Base-by-base conservation (phyloP, 2,329 filamentous ascomycete genomes). In the Trematosphaeria pertusa region DNA sequence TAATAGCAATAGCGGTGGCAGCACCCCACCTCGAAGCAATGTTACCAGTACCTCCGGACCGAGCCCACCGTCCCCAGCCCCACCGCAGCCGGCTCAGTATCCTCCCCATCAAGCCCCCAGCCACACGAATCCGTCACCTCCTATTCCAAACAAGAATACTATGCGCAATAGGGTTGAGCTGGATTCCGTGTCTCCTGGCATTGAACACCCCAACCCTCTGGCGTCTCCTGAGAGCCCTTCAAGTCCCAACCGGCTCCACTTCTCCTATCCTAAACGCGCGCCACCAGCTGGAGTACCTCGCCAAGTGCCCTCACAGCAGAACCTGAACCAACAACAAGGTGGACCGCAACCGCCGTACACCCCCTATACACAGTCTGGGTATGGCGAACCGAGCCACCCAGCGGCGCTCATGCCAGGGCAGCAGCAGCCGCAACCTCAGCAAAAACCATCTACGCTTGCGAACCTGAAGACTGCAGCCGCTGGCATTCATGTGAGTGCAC, bases 401-500 rank as follows among this genome's bases (percentile, higher is more conserved):
- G 35, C 55, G 1, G 56, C 65, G 5, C 54, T 64, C 35, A 48
- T 56, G 5, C 32, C 57, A 11, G 65, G 61, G 4, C 61, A 69
- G 12, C 54, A 63, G 24, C 66, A 62, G 42, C 41, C 30, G 3
- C 52, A 58, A 22, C 21, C 36, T 14, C 36, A 26, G 17, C 47
- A 52, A 35, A 49, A 58, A 22, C 57, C 57, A 35, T 61, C 61
- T 6, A 70, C 68, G 2, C 38, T 71, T 37, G 58, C 65, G 7
- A 70, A 70, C 28, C 50, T 71, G 12, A 66, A 66, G 40, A 63
- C 62, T 8, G 68, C 67, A 2, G 67, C 64, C 12, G 64, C 63
- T 8, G 67, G 67, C n/a, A 67, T 71, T 14, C 68, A 71, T 39
- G 68, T 70, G 61, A 58, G 65, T 26, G n/a, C n/a, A n/a, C n/a